phyloP scores from a whole-genome alignment of 2,329 filamentous ascomycete genomes.

The Fusarium citri region DNA sequence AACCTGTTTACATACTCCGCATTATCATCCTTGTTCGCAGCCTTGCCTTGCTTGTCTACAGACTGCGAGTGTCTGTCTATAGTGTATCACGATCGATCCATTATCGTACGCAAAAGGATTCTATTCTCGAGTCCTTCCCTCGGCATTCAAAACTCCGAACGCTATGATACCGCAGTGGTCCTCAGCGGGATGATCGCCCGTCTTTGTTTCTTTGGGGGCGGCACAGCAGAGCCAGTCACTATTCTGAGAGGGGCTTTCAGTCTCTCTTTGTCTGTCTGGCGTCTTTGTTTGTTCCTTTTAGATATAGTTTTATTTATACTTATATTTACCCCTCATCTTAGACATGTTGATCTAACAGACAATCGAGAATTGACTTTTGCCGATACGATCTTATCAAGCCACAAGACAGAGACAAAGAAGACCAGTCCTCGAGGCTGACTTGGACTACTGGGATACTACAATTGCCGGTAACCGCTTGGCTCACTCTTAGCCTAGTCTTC shows the following conservation, averaged over 20 bases:
- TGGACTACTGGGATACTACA: background rate
- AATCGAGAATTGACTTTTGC: slow-evolving; percentile 33
- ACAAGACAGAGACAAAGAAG: slow-evolving; percentile 13
- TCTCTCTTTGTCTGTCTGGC: slow-evolving; percentile 19
- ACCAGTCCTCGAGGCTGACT: slow-evolving; percentile 17
- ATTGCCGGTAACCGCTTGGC: slow-evolving; percentile 38
- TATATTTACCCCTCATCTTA: slow-evolving; percentile 9
- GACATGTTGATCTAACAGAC: slow-evolving; percentile 14
- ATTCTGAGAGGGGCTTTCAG: background rate
- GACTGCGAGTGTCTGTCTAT: background rate
- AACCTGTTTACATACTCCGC: slow-evolving; percentile 32
- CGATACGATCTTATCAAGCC: slow-evolving; percentile 15
- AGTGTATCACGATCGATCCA: slow-evolving; percentile 11
- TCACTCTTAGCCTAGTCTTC: background rate
- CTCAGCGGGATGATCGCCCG: slow-evolving; percentile 15
- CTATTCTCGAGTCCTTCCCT: background rate
- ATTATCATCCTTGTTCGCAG: slow-evolving; percentile 33
- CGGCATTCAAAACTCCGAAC: slow-evolving; percentile 29
- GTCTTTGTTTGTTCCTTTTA: background rate
- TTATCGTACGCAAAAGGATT: slow-evolving; percentile 3
- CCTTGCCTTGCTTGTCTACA: background rate
- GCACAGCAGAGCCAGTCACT: slow-evolving; percentile 7
- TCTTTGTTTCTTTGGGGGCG: slow-evolving; percentile 22
- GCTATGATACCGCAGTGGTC: slow-evolving; percentile 4
- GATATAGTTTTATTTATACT: background rate